A percentile compares a stretch with the other conserved stretches of the same genome.
These are phyloP conservation scores for Juncus inflexus DNA, from an alignment of 176 grass and related monocot species.

Conservation along the genomic window DNA sequence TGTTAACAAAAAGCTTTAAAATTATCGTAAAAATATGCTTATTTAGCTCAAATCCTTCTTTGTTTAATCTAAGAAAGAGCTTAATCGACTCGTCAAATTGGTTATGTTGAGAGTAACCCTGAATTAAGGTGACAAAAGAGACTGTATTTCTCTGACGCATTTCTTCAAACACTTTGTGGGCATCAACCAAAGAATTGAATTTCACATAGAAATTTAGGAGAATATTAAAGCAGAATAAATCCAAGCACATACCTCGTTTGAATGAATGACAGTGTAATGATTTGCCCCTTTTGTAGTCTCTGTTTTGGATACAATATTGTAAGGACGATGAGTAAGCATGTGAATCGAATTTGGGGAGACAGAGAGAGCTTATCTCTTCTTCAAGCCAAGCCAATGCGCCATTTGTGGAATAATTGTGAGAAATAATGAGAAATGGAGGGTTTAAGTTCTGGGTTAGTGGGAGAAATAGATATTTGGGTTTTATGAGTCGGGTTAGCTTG, in stretches of 20 bases:
- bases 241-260: constrained; percentile 29
- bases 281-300: constrained; percentile 7
- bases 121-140: constrained; percentile 39
- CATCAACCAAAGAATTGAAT: constrained; percentile 5
- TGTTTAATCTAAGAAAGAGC: constrained; percentile 27
- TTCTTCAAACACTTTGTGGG: constrained; percentile 29
- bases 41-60: constrained; percentile 36
- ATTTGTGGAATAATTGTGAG: neutral
- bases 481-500: neutral
- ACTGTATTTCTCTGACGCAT: constrained; percentile 31
- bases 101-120: constrained; percentile 1
- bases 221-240: constrained; percentile 32
- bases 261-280: constrained; percentile 23
- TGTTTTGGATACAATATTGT: constrained; percentile 20
- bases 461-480: constrained; percentile 1
- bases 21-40: constrained; percentile 27
- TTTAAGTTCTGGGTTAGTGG: neutral
- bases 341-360: constrained; percentile 18
- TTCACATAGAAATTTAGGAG: constrained; percentile 36
- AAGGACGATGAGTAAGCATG: constrained; percentile 25
- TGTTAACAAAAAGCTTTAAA: constrained; percentile 22
- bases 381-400: constrained; percentile 4
- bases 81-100: constrained; percentile 17
- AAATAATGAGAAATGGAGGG: neutral
- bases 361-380: constrained; percentile 2